These are phyloP conservation scores for Ogataea ganodermae DNA, from an alignment of 805 yeast species.

Conservation along the genomic window DNA sequence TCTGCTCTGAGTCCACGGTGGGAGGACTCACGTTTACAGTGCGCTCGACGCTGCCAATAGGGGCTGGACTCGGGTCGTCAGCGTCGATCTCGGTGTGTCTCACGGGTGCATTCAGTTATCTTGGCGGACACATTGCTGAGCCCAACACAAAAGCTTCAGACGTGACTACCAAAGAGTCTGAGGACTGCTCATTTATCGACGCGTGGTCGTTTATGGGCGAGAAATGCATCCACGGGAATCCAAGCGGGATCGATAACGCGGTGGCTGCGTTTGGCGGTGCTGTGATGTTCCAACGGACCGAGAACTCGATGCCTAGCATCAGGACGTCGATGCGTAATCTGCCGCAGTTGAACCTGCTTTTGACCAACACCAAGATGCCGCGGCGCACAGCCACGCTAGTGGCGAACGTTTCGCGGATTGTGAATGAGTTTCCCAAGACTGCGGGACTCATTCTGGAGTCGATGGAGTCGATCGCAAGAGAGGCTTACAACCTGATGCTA, in stretches of 20 bases:
- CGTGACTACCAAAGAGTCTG: conserved; percentile 35
- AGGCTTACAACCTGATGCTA: conserved; percentile 68
- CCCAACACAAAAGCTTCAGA: conserved; percentile 42
- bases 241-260: conserved; percentile 95
- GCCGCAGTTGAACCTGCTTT: conserved; percentile 70
- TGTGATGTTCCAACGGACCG: conserved; percentile 76
- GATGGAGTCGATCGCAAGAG: conserved; percentile 70
- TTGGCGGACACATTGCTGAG: conserved; percentile 54
- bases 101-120: conserved; percentile 66
- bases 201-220: conserved; percentile 92
- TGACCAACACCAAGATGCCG: conserved; percentile 87
- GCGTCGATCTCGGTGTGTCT: conserved; percentile 88
- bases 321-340: conserved; percentile 69
- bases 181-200: conserved; percentile 65
- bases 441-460: conserved; percentile 65
- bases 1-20: conserved; percentile 48
- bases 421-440: conserved; percentile 54
- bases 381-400: conserved; percentile 85
- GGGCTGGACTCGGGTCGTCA: conserved; percentile 95
- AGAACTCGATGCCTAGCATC: conserved; percentile 57
- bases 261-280: conserved; percentile 98
- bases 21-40: conserved; percentile 62
- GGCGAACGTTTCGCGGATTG: conserved; percentile 64
- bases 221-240: conserved; percentile 93
- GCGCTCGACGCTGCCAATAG: conserved; percentile 86